Evolutionary conservation across 208 protist genomes (phyloP), one percentile per base, ranked within the genome.

Genomic region (Jaenimonas drosophilae): DNA sequence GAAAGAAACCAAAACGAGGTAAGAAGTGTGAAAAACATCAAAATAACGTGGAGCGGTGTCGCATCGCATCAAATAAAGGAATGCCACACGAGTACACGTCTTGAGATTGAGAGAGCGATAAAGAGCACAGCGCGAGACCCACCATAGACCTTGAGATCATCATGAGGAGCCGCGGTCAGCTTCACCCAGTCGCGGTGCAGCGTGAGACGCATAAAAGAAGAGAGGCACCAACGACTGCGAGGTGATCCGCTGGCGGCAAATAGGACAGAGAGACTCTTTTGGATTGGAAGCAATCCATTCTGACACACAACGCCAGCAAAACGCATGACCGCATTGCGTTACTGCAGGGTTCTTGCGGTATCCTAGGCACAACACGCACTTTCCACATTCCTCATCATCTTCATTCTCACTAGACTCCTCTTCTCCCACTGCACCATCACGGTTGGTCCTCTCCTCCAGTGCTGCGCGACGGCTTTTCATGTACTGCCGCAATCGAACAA

Each of bases 321-420:
- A 93, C 5, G 90, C 69, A 48, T 93, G 85, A 2, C 85, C 85
- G 43, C 85, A 93, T 38, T 64, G 68, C 3, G 80, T 90, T 23
- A 75, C 72, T 3, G 85, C 85, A 5, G 85, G 80, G 24, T 62
- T 73, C 57, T 76, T 85, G 42, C 80, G 66, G 34, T 75, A 63
- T 36, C 77, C 62, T 5, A 93, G 61, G 54, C 85, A 93, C 67
- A 93, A 41, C 78, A 88, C 88, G 64, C 85, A 93, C 57, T 80
- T 83, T 3, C 79, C 85, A 3, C 54, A 31, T 40, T 77, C 66
- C 34, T 76, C 59, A 5, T 84, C 76, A 3, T 68, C 70, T 31
- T 79, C 64, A 48, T 70, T 82, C 16, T 54, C 54, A 26, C 38
- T 57, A 17, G 56, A 50, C 32, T 34, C 48, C 2, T 26, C 50